Evolutionary conservation across 2,329 filamentous ascomycete genomes (phyloP), one percentile per base, ranked within the genome.

Genomic region (Fusarium sp.): DNA sequence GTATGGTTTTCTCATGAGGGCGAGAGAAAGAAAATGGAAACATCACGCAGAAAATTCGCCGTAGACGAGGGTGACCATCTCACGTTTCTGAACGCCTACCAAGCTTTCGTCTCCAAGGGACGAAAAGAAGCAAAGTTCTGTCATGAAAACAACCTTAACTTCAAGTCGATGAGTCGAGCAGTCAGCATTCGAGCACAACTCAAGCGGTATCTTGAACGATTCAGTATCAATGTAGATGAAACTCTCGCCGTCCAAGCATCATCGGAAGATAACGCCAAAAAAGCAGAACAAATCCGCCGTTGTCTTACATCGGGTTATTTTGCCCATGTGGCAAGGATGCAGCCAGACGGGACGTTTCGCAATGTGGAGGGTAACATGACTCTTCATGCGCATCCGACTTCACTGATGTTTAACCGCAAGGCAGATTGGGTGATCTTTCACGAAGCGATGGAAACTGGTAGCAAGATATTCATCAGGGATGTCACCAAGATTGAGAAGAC

Each of bases 371-470:
- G 93, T 30, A 89, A 89, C 41, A 91, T 91, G 52, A 87, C 89
- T 7, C 83, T 98, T 55, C 88, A 97, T 82, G 93, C 94, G 23
- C 96, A 99, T 80, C 96, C 96, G 1, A 97, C 89, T 76, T 97
- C 92, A 41, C 82, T 98, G 72, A 93, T 98, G 89, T 98, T 98
- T 84, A 97, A 97, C 79, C 90, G 94, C 59, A 98, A 97, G 82
- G 93, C 93, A 13, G 94, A 98, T 69, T 98, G 95, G 94, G 94
- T 98, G 12, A 87, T 99, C 34, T 99, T 98, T 77, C 92, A 97
- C 74, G 95, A 98, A 81, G 89, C 97, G 39, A 89, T 97, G 85
- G 93, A 98, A 82, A 97, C 93, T 7, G 89, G 91, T 12, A 89
- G 88, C 69, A 98, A 98, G 84, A 94, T 88, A 1, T 98, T 91